phyloP scores from a whole-genome alignment of 805 yeast genomes.

The Lachancea cidri region DNA sequence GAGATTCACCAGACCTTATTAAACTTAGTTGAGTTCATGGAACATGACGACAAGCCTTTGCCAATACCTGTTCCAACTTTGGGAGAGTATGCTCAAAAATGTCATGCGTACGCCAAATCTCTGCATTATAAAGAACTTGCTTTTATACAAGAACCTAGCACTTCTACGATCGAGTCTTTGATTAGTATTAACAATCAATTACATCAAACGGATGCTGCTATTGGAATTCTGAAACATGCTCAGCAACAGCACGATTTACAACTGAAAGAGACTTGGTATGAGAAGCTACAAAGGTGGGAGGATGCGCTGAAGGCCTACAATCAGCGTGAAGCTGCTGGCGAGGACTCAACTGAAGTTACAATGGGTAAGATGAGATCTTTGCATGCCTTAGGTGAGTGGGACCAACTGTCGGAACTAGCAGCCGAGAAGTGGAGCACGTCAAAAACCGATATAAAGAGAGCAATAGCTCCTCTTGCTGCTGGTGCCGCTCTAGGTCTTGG shows the following conservation, averaged over 20 bases:
- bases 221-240: slow-evolving; percentile 92
- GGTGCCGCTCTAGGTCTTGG: slow-evolving; percentile 99
- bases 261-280: slow-evolving; percentile 96
- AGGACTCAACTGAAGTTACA: slow-evolving; percentile 74
- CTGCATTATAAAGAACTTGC: slow-evolving; percentile 93
- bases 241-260: slow-evolving; percentile 86
- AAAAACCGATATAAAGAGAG: slow-evolving; percentile 65
- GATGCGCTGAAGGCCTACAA: slow-evolving; percentile 91
- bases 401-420: slow-evolving; percentile 78
- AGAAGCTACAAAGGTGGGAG: slow-evolving; percentile 95
- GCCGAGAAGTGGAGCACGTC: slow-evolving; percentile 78
- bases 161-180: slow-evolving; percentile 86
- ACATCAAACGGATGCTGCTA: slow-evolving; percentile 96
- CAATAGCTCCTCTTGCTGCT: slow-evolving; percentile 95
- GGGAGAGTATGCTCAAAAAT: slow-evolving; percentile 88
- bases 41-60: slow-evolving; percentile 90
- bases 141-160: slow-evolving; percentile 87
- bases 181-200: slow-evolving; percentile 90
- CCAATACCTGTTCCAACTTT: slow-evolving; percentile 87
- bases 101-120: slow-evolving; percentile 97
- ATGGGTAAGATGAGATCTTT: slow-evolving; percentile 98
- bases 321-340: slow-evolving; percentile 54
- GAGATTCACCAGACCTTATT: slow-evolving; percentile 88
- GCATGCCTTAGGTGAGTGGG: slow-evolving; percentile 99
- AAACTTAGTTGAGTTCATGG: slow-evolving; percentile 93